Percentiles rank a stretch among this genome's conserved stretches.
Evolutionary conservation across 2,329 filamentous ascomycete species (phyloP).

Genomic region (Pseudogymnoascus verrucosus): DNA sequence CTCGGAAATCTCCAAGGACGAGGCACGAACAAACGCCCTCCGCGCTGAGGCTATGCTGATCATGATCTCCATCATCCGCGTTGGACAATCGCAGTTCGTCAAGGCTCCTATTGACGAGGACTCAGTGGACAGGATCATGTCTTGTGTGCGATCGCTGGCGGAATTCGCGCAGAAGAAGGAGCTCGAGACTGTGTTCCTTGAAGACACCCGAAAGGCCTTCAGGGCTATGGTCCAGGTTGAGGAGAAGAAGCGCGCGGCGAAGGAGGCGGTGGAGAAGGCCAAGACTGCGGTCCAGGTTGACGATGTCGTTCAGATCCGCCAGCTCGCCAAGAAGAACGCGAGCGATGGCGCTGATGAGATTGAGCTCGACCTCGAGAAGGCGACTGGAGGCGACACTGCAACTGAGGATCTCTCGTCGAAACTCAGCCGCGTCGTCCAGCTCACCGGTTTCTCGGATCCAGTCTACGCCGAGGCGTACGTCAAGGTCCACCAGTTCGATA

Average conservation of each 20-base stretch:
- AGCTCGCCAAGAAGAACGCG: conserved; percentile 85
- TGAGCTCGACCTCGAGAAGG: conserved; percentile 84
- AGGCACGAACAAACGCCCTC: conserved; percentile 82
- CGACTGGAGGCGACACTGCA: conserved; percentile 79
- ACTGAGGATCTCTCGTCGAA: conserved; percentile 88
- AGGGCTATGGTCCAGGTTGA: conserved; percentile 94
- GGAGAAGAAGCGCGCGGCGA: conserved; percentile 94
- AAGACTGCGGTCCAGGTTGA: conserved; percentile 94
- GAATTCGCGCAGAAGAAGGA: conserved; percentile 87
- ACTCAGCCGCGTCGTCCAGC: conserved; percentile 88
- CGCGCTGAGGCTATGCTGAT: conserved; percentile 98
- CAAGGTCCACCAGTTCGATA: conserved; percentile 98
- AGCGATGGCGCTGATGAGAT: conserved; percentile 76
- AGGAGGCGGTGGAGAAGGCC: conserved; percentile 85
- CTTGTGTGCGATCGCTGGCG: conserved; percentile 83
- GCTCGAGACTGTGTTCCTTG: conserved; percentile 83
- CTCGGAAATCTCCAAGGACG: conserved; percentile 81
- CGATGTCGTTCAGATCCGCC: conserved; percentile 85
- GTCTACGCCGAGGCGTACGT: conserved; percentile 99
- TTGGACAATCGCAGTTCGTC: conserved; percentile 97
- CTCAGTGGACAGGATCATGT: conserved; percentile 97
- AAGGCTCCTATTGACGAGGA: conserved; percentile 97
- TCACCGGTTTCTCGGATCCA: conserved; percentile 95
- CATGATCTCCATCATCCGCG: conserved; percentile 97
- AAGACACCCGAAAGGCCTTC: conserved; percentile 94